Base-by-base conservation (phyloP, 2,329 filamentous ascomycete genomes). In the Talaromyces sp. region DNA sequence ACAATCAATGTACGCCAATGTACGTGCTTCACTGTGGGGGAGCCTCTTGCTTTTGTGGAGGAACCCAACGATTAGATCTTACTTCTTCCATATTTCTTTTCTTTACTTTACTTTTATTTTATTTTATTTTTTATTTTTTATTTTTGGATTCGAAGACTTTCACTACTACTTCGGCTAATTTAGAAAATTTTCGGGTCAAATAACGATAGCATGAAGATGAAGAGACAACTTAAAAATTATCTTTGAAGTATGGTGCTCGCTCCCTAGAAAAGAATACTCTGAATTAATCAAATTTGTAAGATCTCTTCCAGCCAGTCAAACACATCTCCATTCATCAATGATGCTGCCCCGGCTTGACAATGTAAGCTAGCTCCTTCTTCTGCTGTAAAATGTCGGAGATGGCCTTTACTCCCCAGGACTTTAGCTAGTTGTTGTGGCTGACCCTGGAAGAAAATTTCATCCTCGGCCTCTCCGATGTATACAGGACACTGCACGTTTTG, bases 401-500 rank as follows among this genome's bases (percentile, higher is more conserved):
- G 67, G 47, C 64, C 66, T 52, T 49, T 55, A 3, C 64, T 47
- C 4, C 65, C 67, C n/a, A 69, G 47, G n/a, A 57, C 63, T 17
- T 66, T 55, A 27, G 57, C 61, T 7, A 69, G 47, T 39, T 58
- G 11, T 28, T 60, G 19, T 7, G 67, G 57, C 58, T 69, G 66
- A 27, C 67, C 66, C 13, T 57, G 42, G 22, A 60, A 65, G 22
- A 65, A 65, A 27, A 55, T 55, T 19, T 71, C 69, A 11, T 65
- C 56, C 56, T 66, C 56, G 11, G 65, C 68, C 61, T 66, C 62
- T 10, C 60, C 65, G 4, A 71, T 60, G 30, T 67, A 67, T 17
- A 69, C 66, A 2, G 68, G 69, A 27, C 65, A 63, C n/a, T 62
- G 60, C 28, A 71, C 64, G 33, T 68, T 64, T 27, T 65, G 27